Evolutionary conservation across 2,329 filamentous ascomycete genomes (phyloP), one percentile per base, ranked within the genome.

Genomic region (Colletotrichum euphorbiae): DNA sequence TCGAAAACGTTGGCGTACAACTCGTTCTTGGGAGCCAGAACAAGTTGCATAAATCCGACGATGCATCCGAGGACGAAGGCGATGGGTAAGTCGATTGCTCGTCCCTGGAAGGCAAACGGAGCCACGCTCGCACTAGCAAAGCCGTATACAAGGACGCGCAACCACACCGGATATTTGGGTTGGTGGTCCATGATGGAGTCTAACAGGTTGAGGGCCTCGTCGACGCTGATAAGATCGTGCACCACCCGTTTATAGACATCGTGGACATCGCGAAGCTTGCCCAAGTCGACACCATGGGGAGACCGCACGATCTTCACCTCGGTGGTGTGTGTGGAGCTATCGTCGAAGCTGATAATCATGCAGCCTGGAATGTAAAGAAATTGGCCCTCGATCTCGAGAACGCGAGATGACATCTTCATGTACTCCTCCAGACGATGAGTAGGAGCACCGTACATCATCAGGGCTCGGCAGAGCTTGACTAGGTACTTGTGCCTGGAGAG

Each of bases 331-430:
- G 91, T 93, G 0, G 80, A 79, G 71, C 80, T 83, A 70, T 95
- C 92, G 74, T 92, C 94, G 75, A 98, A 97, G 4, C 93, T 95
- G 75, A 97, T 91, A 64, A 98, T 92, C 94, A 98, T 98, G 75
- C 93, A 97, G 0, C 93, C 93, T 0, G 94, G 94, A 33, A 97
- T 88, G 76, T 97, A 98, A 21, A 97, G 81, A 73, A 96, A 97
- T 74, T 97, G 93, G 6, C 91, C 91, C 71, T 97, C 92, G 15
- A 97, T 94, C 77, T 94, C 92, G 42, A 98, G 85, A 2, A 96
- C 92, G n/a, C 92, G 87, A 1, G 94, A 91, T 8, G 92, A 94
- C 92, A 95, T 97, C 70, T 87, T 90, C 88, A 98, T 90, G 77
- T 97, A 97, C 76, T 97, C 92, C 78, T 98, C 94, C 19, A 98